A percentile compares a stretch with the other conserved stretches of the same genome.
phyloP scores from a whole-genome alignment of 306 rosid genomes.

The Biancaea sappan region DNA sequence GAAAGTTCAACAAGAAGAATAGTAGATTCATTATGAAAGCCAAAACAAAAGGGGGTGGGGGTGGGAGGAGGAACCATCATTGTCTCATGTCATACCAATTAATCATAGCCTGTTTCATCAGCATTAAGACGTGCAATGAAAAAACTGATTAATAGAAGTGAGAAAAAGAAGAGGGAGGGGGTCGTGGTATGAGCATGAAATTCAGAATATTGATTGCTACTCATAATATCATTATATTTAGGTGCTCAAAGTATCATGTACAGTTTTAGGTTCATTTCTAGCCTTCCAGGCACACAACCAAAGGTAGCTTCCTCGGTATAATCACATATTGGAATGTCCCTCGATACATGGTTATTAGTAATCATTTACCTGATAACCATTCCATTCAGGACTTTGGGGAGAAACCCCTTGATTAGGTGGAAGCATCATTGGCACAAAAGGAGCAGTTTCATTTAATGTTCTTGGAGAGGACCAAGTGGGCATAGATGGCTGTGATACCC shows the following conservation, averaged over 20 bases:
- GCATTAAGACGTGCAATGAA: not conserved
- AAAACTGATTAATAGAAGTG: not conserved
- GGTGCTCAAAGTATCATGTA: not conserved
- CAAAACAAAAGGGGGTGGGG: not conserved
- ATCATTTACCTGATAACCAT: slow-evolving; percentile 76
- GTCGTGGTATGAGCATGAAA: not conserved
- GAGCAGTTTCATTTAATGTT: slow-evolving; percentile 62
- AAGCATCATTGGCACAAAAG: slow-evolving; percentile 67
- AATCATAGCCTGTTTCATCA: slow-evolving; percentile 5
- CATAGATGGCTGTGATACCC: slow-evolving; percentile 54
- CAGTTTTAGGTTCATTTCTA: slow-evolving; percentile 16
- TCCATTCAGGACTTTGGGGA: slow-evolving; percentile 77
- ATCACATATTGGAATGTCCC: slow-evolving; percentile 27
- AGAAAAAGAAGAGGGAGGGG: not conserved
- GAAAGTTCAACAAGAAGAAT: slow-evolving; percentile 3
- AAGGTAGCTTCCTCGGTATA: slow-evolving; percentile 9
- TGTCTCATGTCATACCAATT: slow-evolving; percentile 7
- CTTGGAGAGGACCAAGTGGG: slow-evolving; percentile 72
- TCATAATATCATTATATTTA: not conserved
- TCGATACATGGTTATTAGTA: slow-evolving; percentile 17
- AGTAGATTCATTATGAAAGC: not conserved
- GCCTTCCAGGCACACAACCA: not conserved
- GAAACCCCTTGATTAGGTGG: slow-evolving; percentile 63
- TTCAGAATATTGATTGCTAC: not conserved
- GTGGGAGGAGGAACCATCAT: not conserved